Evolutionary conservation across 1,284 basidiomycete genomes (phyloP).

Genomic region (Cerioporus squamosus): DNA sequence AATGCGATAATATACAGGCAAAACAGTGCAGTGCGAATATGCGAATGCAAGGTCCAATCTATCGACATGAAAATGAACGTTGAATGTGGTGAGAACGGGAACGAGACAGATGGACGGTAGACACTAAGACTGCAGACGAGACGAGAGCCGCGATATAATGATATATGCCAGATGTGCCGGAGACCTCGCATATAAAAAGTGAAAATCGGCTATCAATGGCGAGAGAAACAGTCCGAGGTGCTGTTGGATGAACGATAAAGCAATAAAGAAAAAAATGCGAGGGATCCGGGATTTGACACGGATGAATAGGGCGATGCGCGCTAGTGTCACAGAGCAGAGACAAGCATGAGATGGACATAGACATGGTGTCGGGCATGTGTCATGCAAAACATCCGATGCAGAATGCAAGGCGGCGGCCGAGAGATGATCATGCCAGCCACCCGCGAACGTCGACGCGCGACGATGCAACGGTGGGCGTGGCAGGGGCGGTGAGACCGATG

Average conservation of each 20-base stretch:
- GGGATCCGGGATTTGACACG: constrained; percentile 23
- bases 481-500: constrained; percentile 66
- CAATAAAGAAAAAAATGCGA: constrained; percentile 12
- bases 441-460: constrained; percentile 82
- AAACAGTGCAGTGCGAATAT: constrained; percentile 17
- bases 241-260: constrained; percentile 5
- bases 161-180: constrained; percentile 27
- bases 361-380: constrained; percentile 9
- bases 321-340: constrained; percentile 6
- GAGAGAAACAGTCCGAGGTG: constrained; percentile 12
- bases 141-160: constrained; percentile 20
- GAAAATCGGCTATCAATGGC: constrained; percentile 8
- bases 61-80: constrained; percentile 19
- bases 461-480: constrained; percentile 80
- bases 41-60: constrained; percentile 22
- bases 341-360: constrained; percentile 16
- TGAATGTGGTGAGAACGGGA: constrained; percentile 1
- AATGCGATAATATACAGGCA: constrained; percentile 23
- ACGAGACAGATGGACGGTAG: constrained; percentile 8
- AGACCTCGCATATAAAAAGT: constrained; percentile 26
- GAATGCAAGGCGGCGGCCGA: not conserved
- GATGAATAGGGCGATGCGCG: constrained; percentile 3
- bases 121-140: constrained; percentile 1
- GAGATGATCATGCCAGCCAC: constrained; percentile 55
- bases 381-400: constrained; percentile 21